These are phyloP conservation scores for Gymnopus androsaceus DNA, from an alignment of 1,284 basidiomycete species.

Conservation along the genomic window DNA sequence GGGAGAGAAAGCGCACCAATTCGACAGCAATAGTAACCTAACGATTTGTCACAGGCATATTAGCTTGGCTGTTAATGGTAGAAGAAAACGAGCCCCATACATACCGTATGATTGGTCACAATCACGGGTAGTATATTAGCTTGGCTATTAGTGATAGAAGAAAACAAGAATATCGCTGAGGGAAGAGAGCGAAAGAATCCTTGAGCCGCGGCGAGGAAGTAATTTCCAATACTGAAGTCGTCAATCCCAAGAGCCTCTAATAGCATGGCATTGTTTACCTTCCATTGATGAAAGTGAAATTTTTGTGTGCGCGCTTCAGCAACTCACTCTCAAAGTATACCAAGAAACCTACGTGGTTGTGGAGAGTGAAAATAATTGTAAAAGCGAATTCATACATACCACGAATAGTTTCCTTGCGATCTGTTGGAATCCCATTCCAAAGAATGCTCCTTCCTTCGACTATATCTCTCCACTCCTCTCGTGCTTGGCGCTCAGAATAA, in stretches of 20 bases:
- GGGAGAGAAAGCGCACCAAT: conserved; percentile 55
- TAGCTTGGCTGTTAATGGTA: conserved; percentile 83
- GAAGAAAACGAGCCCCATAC: conserved; percentile 91
- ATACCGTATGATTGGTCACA: conserved; percentile 94
- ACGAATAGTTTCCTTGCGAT: conserved; percentile 89
- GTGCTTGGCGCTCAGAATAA: conserved; percentile 72
- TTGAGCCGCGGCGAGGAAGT: conserved; percentile 85
- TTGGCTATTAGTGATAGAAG: conserved; percentile 86
- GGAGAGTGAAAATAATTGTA: neutral
- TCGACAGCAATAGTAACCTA: conserved; percentile 97
- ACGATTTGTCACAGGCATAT: conserved; percentile 90
- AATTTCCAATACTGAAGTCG: conserved; percentile 74
- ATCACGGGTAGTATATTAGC: conserved; percentile 83
- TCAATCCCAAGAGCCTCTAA: neutral
- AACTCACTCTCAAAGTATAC: conserved; percentile 90
- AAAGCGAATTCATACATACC: conserved; percentile 44
- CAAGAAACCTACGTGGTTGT: conserved; percentile 67
- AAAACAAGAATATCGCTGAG: conserved; percentile 94
- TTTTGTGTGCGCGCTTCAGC: conserved; percentile 86
- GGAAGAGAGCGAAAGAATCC: conserved; percentile 88
- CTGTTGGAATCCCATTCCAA: conserved; percentile 89
- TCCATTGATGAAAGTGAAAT: conserved; percentile 87
- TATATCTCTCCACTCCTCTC: conserved; percentile 89
- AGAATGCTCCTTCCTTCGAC: conserved; percentile 86
- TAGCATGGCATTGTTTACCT: conserved; percentile 46